phyloP scores from a whole-genome alignment of 2,329 filamentous ascomycete species.

The Ophiostoma montium region DNA sequence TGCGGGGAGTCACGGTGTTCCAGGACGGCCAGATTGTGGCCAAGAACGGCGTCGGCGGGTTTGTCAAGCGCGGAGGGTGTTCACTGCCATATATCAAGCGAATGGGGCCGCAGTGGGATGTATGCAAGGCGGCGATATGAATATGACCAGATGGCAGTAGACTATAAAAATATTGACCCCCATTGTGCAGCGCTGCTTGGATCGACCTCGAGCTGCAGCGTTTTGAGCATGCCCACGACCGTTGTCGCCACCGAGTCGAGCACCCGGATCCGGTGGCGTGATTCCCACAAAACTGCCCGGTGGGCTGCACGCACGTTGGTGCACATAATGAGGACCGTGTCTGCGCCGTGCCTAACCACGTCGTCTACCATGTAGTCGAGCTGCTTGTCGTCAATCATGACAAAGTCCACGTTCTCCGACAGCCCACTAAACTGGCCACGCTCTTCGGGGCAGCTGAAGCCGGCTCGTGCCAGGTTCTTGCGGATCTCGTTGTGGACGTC shows the following conservation, averaged over 20 bases:
- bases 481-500: conserved; percentile 26
- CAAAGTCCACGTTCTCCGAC: conserved; percentile 26
- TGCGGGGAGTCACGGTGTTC: conserved; percentile 44
- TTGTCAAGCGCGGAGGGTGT: conserved; percentile 25
- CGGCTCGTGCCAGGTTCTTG: conserved; percentile 20
- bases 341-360: conserved; percentile 16
- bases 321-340: conserved; percentile 27
- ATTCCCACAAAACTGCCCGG: conserved; percentile 24
- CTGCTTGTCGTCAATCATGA: conserved; percentile 17
- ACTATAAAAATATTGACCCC: not conserved
- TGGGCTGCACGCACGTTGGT: conserved; percentile 29
- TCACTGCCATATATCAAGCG: conserved; percentile 4
- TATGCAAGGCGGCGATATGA: conserved; percentile 3
- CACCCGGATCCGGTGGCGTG: conserved; percentile 16
- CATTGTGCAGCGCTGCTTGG: not conserved
- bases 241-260: conserved; percentile 29
- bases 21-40: conserved; percentile 34
- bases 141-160: too few species aligned
- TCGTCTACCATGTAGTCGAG: conserved; percentile 15
- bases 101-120: conserved; percentile 5
- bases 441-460: conserved; percentile 21
- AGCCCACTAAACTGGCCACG: not conserved
- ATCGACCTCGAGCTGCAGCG: not conserved
- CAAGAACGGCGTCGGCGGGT: conserved; percentile 32
- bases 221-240: conserved; percentile 24